Base-by-base conservation (phyloP, 1,139 yeast genomes). In the Blastobotrys aristatus region DNA sequence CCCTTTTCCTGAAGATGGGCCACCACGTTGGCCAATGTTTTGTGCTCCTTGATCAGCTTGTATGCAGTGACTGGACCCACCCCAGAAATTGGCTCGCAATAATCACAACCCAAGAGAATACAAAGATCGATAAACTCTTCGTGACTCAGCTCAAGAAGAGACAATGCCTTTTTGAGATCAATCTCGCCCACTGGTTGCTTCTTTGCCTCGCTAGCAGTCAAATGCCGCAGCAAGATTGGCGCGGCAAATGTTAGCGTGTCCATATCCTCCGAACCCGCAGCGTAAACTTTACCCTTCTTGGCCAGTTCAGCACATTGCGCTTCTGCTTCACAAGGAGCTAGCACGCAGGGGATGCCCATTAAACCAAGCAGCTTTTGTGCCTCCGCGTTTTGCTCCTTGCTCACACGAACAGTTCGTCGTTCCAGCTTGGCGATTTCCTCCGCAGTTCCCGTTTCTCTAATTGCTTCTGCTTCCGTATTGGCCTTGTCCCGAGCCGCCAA, bases 241-340 rank as follows among this genome's bases (percentile, higher is more conserved):
- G 97, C 87, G 48, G 80, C 82, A 64, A 92, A 92, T 61, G 97
- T 92, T 49, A 92, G 67, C 0, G 98, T 94, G 68, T 92, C 99
- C 98, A 92, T 92, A 77, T 92, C 99, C 65, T 92, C 99, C 2
- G 96, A 86, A 0, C 97, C 99, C 2, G 98, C 96, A 11, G 96
- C 98, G 64, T 82, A 92, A 0, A 92, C 97, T 49, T 69, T 69
- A 3, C 95, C 97, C 14, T 80, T 79, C 51, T 80, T 78, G 1
- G 97, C 97, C 49, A 92, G 70, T 55, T 82, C 95, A 0, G 98
- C 98, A 71, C 98, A 92, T 61, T 92, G 97, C 0, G 98, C 96
- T 64, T 92, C 99, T 0, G 99, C 99, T 67, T 92, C 99, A 65
- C 96, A 84, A 0, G 99, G 98, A 0, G 98, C 97, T 49, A 82